These are phyloP conservation scores for Arthrobotrys sphaeroides DNA, from an alignment of 2,329 filamentous ascomycete species.

Conservation along the genomic window DNA sequence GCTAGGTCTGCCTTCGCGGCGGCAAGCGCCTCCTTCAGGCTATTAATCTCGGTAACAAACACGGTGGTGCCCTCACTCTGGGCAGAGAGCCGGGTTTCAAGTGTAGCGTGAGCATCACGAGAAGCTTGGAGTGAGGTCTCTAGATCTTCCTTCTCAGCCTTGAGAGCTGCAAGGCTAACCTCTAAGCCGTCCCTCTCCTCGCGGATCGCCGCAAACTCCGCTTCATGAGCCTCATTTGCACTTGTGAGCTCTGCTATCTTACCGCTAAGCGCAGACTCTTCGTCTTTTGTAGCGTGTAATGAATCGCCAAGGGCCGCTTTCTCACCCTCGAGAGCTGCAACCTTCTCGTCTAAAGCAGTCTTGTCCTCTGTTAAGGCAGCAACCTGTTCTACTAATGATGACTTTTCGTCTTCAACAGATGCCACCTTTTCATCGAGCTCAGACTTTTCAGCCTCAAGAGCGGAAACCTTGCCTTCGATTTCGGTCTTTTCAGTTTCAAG, in stretches of 20 bases:
- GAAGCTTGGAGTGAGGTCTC: conserved; percentile 34
- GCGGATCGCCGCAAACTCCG: background rate
- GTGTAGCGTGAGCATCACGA: conserved; percentile 47
- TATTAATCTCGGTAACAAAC: conserved; percentile 46
- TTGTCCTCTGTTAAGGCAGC: conserved; percentile 3
- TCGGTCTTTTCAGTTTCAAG: conserved; percentile 11
- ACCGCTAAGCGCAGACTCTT: conserved; percentile 13
- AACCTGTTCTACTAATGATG: conserved; percentile 9
- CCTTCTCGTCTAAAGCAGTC: background rate
- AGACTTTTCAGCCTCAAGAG: conserved; percentile 21
- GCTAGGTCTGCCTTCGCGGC: conserved; percentile 26
- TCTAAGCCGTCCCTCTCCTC: conserved; percentile 24
- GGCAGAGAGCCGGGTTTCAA: conserved; percentile 49
- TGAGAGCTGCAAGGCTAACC: conserved; percentile 17
- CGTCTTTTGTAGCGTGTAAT: conserved; percentile 22
- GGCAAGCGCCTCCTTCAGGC: conserved; percentile 41
- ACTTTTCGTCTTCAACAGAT: conserved; percentile 21
- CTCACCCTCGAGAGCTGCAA: conserved; percentile 15
- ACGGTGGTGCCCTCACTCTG: conserved; percentile 39
- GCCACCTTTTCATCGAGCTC: conserved; percentile 15
- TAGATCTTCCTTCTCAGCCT: conserved; percentile 41
- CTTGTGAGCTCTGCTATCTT: conserved; percentile 33
- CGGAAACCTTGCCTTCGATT: conserved; percentile 11
- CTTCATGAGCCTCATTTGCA: conserved; percentile 20
- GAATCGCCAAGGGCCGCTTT: conserved; percentile 16